Evolutionary conservation across 495 filamentous ascomycete genomes (phyloP).

Genomic region (Aspergillus bridgeri): DNA sequence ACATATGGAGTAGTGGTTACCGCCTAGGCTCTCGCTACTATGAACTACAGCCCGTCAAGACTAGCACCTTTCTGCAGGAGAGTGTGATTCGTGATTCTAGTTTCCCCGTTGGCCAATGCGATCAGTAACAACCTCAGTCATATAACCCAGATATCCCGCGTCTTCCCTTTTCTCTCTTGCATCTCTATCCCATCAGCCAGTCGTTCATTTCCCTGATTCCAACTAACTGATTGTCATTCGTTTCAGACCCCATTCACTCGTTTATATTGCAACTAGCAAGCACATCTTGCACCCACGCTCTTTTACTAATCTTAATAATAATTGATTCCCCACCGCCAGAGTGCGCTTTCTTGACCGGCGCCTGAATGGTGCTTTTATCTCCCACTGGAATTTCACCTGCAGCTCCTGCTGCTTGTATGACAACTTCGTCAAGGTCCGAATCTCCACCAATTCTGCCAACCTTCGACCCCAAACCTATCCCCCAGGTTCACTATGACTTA

Average conservation of each 20-base stretch:
- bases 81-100: not conserved
- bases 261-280: not conserved
- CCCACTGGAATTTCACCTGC: not conserved
- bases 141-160: not conserved
- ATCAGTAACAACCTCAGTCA: not conserved
- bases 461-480: not conserved
- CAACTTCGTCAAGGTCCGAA: not conserved
- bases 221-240: not conserved
- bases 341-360: not conserved
- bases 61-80: not conserved
- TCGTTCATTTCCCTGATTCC: not conserved
- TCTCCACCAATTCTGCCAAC: not conserved
- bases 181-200: not conserved
- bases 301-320: not conserved
- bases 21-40: not conserved
- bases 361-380: constrained; percentile 2
- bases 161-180: not conserved
- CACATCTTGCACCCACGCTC: not conserved
- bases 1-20: not conserved
- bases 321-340: not conserved
- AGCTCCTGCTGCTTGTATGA: constrained; percentile 5
- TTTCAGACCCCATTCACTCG: not conserved
- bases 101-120: not conserved
- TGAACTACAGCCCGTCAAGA: not conserved
- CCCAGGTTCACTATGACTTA: not conserved